phyloP scores from a whole-genome alignment of 2,329 filamentous ascomycete species.

The Claviceps sp. region DNA sequence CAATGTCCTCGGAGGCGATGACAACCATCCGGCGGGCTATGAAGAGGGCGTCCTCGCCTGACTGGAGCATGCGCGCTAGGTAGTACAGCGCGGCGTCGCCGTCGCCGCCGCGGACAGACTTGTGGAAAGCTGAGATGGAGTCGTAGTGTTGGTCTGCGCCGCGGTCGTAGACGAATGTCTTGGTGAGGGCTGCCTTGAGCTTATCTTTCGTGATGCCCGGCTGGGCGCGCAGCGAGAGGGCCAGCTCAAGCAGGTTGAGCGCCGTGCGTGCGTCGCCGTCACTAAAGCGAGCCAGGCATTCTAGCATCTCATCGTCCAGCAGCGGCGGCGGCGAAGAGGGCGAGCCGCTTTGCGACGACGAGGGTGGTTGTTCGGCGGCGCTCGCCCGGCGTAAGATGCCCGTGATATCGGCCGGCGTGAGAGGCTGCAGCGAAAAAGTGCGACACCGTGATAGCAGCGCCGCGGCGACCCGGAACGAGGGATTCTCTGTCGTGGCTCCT shows the following conservation, averaged over 20 bases:
- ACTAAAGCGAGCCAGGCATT: conserved; percentile 72
- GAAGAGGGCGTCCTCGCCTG: conserved; percentile 85
- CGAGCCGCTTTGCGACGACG: conserved; percentile 9
- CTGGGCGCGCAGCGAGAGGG: conserved; percentile 53
- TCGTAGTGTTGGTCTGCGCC: conserved; percentile 96
- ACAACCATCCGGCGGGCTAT: conserved; percentile 88
- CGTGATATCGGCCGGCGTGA: conserved; percentile 58
- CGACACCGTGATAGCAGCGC: conserved; percentile 81
- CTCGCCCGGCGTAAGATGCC: conserved; percentile 68
- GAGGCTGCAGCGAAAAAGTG: conserved; percentile 72
- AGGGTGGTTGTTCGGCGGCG: conserved; percentile 31
- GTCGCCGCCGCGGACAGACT: conserved; percentile 79
- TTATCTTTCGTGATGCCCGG: conserved; percentile 56
- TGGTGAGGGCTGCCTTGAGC: conserved; percentile 73
- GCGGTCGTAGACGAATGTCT: conserved; percentile 88
- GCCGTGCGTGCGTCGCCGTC: conserved; percentile 90
- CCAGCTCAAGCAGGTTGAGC: conserved; percentile 81
- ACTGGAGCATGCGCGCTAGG: conserved; percentile 87
- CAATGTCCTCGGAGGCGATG: conserved; percentile 87
- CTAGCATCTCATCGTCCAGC: conserved; percentile 63
- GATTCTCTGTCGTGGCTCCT: conserved; percentile 93
- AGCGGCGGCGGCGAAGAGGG: conserved; percentile 33
- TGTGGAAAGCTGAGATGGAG: conserved; percentile 93
- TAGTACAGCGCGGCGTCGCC: conserved; percentile 88
- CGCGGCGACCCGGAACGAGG: conserved; percentile 81